Percentiles rank a stretch among this genome's conserved stretches.
Conservation (phyloP, 108 stramenopile species). For the Cyclostephanos invisitatus region DNA sequence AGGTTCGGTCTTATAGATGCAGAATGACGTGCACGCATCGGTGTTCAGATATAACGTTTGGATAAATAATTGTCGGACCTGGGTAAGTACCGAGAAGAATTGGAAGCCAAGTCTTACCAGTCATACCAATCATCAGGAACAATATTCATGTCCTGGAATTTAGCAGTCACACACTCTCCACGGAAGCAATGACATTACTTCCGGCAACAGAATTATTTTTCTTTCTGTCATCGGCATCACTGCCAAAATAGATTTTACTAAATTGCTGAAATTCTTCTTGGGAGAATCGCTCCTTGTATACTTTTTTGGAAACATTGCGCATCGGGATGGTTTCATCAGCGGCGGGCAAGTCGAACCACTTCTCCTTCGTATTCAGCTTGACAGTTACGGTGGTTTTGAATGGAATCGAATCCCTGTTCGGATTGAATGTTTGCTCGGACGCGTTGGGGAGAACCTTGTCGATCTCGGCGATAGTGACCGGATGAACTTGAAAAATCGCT, state of each 20-base stretch:
- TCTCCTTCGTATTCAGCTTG: slow-evolving; percentile 8
- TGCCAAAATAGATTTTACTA: neutral
- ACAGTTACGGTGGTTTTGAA: slow-evolving; percentile 10
- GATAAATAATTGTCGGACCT: no score
- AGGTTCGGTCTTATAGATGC: no score
- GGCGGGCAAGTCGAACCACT: slow-evolving; percentile 13
- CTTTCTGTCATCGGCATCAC: neutral
- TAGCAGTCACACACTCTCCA: neutral
- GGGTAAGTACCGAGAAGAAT: neutral
- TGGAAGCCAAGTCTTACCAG: slow-evolving; percentile 16
- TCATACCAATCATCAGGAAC: slow-evolving; percentile 20
- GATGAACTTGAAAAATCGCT: neutral
- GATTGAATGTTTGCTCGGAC: neutral
- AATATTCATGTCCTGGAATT: slow-evolving; percentile 2
- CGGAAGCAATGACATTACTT: neutral
- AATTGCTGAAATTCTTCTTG: neutral
- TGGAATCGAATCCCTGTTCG: neutral
- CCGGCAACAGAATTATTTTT: neutral
- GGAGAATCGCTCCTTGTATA: slow-evolving; percentile 1
- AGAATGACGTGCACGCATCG: no score
- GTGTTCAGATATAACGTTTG: no score
- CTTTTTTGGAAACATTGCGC: neutral
- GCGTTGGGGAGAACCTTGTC: neutral
- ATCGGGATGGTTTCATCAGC: neutral
- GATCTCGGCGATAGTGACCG: neutral